Conservation (phyloP, 495 filamentous ascomycete species). For the Penicillium flavigenum region DNA sequence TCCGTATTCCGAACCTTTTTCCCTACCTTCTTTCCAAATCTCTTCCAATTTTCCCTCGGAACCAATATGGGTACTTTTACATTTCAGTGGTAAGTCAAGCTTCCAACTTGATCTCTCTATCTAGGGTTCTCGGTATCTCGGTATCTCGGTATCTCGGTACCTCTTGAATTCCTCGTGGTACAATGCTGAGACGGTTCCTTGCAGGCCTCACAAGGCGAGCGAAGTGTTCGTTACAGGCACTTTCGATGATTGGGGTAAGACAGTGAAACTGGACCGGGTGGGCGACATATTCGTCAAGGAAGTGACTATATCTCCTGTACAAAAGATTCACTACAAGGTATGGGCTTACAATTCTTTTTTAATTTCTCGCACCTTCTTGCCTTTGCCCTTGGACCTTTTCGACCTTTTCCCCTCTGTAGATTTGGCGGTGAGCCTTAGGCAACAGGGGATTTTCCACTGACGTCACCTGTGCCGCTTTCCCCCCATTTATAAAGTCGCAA, state of each 20-base stretch:
- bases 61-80: conserved; percentile 42
- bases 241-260: conserved; percentile 92
- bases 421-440: conserved; percentile 26
- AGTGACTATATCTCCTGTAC: conserved; percentile 62
- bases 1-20: neutral
- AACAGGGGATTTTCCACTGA: conserved; percentile 24
- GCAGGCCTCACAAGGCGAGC: conserved; percentile 70
- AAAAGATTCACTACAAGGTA: conserved; percentile 86
- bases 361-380: conserved; percentile 5
- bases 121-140: neutral
- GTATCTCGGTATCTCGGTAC: conserved; percentile 3
- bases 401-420: conserved; percentile 8
- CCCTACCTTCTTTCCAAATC: neutral
- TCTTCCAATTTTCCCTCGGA: neutral
- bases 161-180: conserved; percentile 15
- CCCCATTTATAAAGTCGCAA: conserved; percentile 13
- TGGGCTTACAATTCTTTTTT: conserved; percentile 21
- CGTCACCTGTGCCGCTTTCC: conserved; percentile 29
- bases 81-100: conserved; percentile 44
- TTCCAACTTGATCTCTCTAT: too few species aligned
- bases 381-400: conserved; percentile 7
- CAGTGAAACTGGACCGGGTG: conserved; percentile 72
- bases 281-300: conserved; percentile 71
- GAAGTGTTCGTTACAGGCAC: conserved; percentile 95
- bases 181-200: conserved; percentile 35